These are phyloP conservation scores for Eucalyptus polyanthemos DNA, from an alignment of 345 rosid species.

Conservation along the genomic window DNA sequence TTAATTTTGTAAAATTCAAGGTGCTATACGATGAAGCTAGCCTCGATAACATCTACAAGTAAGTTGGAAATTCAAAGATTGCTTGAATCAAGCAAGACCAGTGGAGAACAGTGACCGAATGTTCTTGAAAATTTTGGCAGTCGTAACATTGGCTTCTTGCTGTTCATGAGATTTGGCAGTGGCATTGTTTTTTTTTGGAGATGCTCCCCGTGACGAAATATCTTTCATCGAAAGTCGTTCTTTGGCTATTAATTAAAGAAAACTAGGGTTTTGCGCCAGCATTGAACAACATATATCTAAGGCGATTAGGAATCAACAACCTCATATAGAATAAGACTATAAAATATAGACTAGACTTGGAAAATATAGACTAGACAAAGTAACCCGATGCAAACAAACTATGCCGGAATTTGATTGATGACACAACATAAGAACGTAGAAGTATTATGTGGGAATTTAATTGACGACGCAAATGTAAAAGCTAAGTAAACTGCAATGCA, in stretches of 20 bases:
- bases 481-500: too few relatives aligned
- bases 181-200: not conserved
- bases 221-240: accelerated
- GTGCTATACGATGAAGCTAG: not conserved
- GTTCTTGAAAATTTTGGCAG: not conserved
- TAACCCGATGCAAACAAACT: not conserved
- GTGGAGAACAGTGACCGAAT: not conserved
- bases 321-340: not conserved
- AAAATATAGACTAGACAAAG: not conserved
- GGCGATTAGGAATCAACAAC: not conserved
- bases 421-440: not conserved
- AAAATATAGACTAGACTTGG: too few relatives aligned
- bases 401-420: accelerated
- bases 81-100: not conserved
- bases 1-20: not conserved
- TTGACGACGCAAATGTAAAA: too few relatives aligned
- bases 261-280: not conserved
- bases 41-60: not conserved
- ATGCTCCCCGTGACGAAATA: accelerated
- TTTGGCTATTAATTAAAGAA: too few relatives aligned
- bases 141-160: not conserved
- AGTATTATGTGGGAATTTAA: too few relatives aligned
- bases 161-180: not conserved
- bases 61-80: not conserved
- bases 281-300: too few relatives aligned